These are phyloP conservation scores for Thelephora aurantiotincta DNA, from an alignment of 768 basidiomycete genomes.

Conservation along the genomic window DNA sequence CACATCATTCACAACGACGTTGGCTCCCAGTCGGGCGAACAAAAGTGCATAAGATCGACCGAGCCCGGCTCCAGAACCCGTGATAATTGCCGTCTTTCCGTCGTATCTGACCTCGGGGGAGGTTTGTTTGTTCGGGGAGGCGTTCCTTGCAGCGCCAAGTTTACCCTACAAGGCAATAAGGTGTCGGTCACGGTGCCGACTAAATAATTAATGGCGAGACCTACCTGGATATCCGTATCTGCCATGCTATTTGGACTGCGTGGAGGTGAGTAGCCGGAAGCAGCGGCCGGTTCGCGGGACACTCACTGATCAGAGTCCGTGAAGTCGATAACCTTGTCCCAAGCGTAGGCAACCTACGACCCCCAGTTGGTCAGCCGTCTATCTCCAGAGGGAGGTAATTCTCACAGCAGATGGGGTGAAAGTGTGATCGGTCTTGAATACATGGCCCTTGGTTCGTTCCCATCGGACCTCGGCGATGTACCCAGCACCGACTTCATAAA, in stretches of 20 bases:
- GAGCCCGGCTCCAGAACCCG: slow-evolving; percentile 89
- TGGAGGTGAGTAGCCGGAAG: slow-evolving; percentile 1
- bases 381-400: not conserved
- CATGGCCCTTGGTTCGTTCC: slow-evolving; percentile 76
- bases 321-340: slow-evolving; percentile 75
- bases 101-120: slow-evolving; percentile 66
- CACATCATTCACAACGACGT: slow-evolving; percentile 93
- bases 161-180: not conserved
- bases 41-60: slow-evolving; percentile 86
- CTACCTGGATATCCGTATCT: slow-evolving; percentile 48
- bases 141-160: slow-evolving; percentile 46
- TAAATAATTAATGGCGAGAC: slow-evolving; percentile 3
- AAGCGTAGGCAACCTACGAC: slow-evolving; percentile 63
- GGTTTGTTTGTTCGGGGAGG: slow-evolving; percentile 57
- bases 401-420: slow-evolving; percentile 91
- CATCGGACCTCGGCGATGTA: slow-evolving; percentile 86
- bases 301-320: slow-evolving; percentile 52
- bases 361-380: too few relatives aligned
- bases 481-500: slow-evolving; percentile 91
- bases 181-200: not conserved
- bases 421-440: slow-evolving; percentile 80
- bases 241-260: slow-evolving; percentile 47
- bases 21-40: slow-evolving; percentile 88
- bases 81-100: slow-evolving; percentile 85
- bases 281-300: not conserved